Evolutionary conservation across 305 asterid species (phyloP).

Genomic region (Fraxinus nigra): DNA sequence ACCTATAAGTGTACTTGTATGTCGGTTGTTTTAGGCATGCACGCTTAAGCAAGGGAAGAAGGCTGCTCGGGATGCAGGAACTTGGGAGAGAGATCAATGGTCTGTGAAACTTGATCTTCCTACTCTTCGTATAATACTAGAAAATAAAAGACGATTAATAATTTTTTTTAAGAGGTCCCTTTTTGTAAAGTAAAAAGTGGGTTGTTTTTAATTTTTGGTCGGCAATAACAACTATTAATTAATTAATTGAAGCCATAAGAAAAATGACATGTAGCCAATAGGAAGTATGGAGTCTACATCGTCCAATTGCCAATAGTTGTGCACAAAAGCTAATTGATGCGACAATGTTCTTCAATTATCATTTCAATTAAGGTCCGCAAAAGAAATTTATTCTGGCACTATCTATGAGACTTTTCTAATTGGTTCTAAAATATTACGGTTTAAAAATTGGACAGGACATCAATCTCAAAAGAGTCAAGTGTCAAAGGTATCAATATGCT

Average conservation of each 20-base stretch:
- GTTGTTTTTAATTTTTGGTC: background rate
- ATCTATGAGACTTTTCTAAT: background rate
- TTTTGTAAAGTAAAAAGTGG: background rate
- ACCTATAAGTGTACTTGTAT: background rate
- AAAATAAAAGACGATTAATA: background rate
- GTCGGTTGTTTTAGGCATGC: background rate
- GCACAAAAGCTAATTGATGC: conserved; percentile 1
- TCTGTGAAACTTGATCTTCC: background rate
- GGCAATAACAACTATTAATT: background rate
- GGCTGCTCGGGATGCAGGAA: background rate
- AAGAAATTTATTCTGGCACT: background rate
- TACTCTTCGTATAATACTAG: background rate
- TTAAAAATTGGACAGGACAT: background rate
- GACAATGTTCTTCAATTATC: background rate
- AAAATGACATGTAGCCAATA: background rate
- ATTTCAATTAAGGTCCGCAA: background rate
- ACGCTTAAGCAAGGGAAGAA: background rate
- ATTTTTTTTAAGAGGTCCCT: background rate
- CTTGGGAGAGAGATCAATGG: background rate
- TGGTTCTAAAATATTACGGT: background rate
- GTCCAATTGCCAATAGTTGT: background rate
- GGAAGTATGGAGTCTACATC: background rate
- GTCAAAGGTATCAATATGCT: background rate
- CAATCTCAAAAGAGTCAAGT: background rate
- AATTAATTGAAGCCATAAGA: background rate